Percentiles rank a stretch among this genome's conserved stretches.
Conservation (phyloP, 1,139 yeast genomes). For the Yamadazyma sp. region DNA sequence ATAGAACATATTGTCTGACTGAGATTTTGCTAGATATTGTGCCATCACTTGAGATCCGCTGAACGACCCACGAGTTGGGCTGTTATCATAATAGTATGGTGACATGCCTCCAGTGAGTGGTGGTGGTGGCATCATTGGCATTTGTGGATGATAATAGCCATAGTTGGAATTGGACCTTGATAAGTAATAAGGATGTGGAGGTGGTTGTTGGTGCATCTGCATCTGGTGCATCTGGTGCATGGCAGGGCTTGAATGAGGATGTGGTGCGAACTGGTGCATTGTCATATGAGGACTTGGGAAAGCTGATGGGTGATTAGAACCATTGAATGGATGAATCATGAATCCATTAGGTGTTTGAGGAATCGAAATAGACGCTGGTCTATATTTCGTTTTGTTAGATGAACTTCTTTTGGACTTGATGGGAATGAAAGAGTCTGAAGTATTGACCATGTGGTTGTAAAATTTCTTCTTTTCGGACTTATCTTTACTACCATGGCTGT, state of each 20-base stretch:
- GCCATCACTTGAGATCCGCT: slow-evolving; percentile 79
- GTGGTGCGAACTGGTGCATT: slow-evolving; percentile 3
- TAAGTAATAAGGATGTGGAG: slow-evolving; percentile 9
- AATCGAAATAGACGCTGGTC: slow-evolving; percentile 6
- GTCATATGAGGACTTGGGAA: slow-evolving; percentile 9
- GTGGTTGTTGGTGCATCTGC: background rate
- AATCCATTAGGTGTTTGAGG: slow-evolving; percentile 14
- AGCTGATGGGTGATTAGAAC: slow-evolving; percentile 1
- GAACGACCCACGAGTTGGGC: slow-evolving; percentile 25
- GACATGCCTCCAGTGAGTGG: slow-evolving; percentile 6
- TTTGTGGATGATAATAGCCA: slow-evolving; percentile 10
- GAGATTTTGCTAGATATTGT: slow-evolving; percentile 70
- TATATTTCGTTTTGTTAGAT: slow-evolving; percentile 21
- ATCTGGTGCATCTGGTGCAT: slow-evolving; percentile 4
- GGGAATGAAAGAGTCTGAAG: slow-evolving; percentile 23
- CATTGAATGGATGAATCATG: slow-evolving; percentile 1
- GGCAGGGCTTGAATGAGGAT: slow-evolving; percentile 5
- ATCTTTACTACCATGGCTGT: slow-evolving; percentile 10
- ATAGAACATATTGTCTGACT: slow-evolving; percentile 58
- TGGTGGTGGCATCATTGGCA: slow-evolving; percentile 11
- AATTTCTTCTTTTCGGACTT: slow-evolving; percentile 14
- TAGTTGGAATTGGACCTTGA: slow-evolving; percentile 11
- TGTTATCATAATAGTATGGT: slow-evolving; percentile 10
- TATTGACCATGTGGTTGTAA: slow-evolving; percentile 17
- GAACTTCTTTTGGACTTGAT: slow-evolving; percentile 21